Percentiles rank a stretch among this genome's conserved stretches.
These are phyloP conservation scores for Sutorius australiensis DNA, from an alignment of 768 basidiomycete genomes.

Conservation along the genomic window DNA sequence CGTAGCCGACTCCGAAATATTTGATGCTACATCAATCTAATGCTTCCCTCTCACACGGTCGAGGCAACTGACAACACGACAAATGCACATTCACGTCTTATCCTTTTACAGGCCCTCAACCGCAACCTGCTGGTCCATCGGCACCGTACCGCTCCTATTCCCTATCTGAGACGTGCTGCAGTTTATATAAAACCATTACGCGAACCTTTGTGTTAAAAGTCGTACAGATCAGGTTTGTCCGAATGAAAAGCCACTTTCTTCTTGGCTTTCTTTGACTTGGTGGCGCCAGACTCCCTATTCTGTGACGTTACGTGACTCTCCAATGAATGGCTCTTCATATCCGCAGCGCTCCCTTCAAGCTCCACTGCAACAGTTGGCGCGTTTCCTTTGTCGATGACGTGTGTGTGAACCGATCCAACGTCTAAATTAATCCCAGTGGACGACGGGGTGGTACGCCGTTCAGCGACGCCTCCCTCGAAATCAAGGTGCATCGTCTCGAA, in stretches of 20 bases:
- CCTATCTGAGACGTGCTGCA: background rate
- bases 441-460: slow-evolving; percentile 61
- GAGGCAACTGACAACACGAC: background rate
- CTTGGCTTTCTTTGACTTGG: slow-evolving; percentile 44
- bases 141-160: background rate
- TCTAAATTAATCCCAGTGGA: slow-evolving; percentile 22
- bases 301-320: slow-evolving; percentile 12
- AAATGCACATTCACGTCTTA: background rate
- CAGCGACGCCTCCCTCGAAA: slow-evolving; percentile 79
- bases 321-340: background rate
- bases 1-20: background rate
- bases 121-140: background rate
- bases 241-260: slow-evolving; percentile 70
- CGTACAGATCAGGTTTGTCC: slow-evolving; percentile 69
- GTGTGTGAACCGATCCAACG: slow-evolving; percentile 18
- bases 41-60: background rate
- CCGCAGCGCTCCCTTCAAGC: slow-evolving; percentile 34
- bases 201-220: slow-evolving; percentile 48
- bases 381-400: slow-evolving; percentile 7
- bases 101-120: background rate
- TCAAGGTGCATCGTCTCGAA: slow-evolving; percentile 91
- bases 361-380: slow-evolving; percentile 38
- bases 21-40: background rate
- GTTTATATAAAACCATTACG: background rate
- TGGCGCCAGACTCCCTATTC: slow-evolving; percentile 2